These are phyloP conservation scores for Fusarium sp. DNA, from an alignment of 2,329 filamentous ascomycete species.

Conservation along the genomic window DNA sequence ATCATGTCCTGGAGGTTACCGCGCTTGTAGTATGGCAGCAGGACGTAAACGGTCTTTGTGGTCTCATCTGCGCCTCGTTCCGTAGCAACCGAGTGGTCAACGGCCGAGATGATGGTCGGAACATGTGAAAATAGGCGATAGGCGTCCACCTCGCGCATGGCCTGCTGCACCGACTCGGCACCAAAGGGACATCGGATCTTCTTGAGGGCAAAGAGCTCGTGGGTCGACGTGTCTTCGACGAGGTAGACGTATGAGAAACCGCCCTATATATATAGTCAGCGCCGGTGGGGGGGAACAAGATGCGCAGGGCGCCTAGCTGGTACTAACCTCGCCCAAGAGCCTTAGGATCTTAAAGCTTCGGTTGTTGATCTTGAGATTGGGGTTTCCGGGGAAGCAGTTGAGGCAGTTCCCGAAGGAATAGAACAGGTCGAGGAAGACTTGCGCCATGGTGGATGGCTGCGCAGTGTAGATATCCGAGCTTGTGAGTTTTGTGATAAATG, in stretches of 20 bases:
- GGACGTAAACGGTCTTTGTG: slow-evolving; percentile 94
- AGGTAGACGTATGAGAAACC: slow-evolving; percentile 99
- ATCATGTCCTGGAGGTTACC: slow-evolving; percentile 98
- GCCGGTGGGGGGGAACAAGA: background rate
- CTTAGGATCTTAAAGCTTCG: slow-evolving; percentile 95
- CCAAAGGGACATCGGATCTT: slow-evolving; percentile 99
- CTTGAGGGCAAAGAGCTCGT: slow-evolving; percentile 91
- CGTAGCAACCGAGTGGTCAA: slow-evolving; percentile 82
- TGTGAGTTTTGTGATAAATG: background rate
- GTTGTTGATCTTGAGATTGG: slow-evolving; percentile 92
- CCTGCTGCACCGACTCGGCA: slow-evolving; percentile 91
- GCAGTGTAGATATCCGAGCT: background rate
- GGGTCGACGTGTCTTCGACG: slow-evolving; percentile 85
- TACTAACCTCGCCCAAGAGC: slow-evolving; percentile 83
- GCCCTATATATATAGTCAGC: slow-evolving; percentile 63
- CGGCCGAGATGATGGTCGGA: slow-evolving; percentile 83
- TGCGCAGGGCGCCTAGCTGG: background rate
- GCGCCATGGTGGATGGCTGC: slow-evolving; percentile 65
- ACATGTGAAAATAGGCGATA: slow-evolving; percentile 88
- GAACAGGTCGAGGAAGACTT: slow-evolving; percentile 85
- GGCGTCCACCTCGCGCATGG: slow-evolving; percentile 96
- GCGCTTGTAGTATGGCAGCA: slow-evolving; percentile 92
- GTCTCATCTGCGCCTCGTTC: slow-evolving; percentile 70
- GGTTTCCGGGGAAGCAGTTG: slow-evolving; percentile 93
- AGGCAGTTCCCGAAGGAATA: slow-evolving; percentile 95